Conservation (phyloP, 2,329 filamentous ascomycete genomes). For the Spiromastix sp. region DNA sequence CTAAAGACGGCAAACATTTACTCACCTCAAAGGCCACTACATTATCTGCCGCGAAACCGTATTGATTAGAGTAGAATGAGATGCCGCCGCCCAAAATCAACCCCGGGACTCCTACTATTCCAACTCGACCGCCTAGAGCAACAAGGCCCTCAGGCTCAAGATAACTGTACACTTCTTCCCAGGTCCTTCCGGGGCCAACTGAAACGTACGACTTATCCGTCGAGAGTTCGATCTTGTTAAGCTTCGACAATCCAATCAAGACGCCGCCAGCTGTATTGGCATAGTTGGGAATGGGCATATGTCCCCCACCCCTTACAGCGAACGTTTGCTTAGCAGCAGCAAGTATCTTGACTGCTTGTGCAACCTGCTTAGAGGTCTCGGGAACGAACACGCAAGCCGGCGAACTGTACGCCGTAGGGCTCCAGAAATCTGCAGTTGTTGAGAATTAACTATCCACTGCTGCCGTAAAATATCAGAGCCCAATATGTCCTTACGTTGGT, state of each 20-base stretch:
- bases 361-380: not conserved
- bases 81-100: slow-evolving; percentile 26
- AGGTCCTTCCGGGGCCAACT: slow-evolving; percentile 23
- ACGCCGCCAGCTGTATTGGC: slow-evolving; percentile 15
- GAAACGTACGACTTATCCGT: slow-evolving; percentile 18
- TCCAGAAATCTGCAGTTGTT: slow-evolving; percentile 1
- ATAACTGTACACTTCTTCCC: slow-evolving; percentile 22
- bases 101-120: slow-evolving; percentile 27
- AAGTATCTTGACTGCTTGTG: not conserved
- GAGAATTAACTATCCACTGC: too few relatives aligned
- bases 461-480: too few relatives aligned
- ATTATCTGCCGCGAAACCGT: slow-evolving; percentile 26
- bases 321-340: not conserved
- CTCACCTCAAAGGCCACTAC: slow-evolving; percentile 22
- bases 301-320: slow-evolving; percentile 1
- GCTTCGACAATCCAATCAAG: slow-evolving; percentile 16
- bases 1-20: not conserved
- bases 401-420: not conserved
- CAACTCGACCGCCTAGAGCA: slow-evolving; percentile 23
- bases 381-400: slow-evolving; percentile 1
- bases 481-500: too few relatives aligned
- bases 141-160: slow-evolving; percentile 22
- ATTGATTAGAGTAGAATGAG: slow-evolving; percentile 22
- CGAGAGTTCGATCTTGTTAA: slow-evolving; percentile 16
- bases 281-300: not conserved